These are phyloP conservation scores for Aureobasidium melanogenum DNA, from an alignment of 2,329 filamentous ascomycete species.

Conservation along the genomic window DNA sequence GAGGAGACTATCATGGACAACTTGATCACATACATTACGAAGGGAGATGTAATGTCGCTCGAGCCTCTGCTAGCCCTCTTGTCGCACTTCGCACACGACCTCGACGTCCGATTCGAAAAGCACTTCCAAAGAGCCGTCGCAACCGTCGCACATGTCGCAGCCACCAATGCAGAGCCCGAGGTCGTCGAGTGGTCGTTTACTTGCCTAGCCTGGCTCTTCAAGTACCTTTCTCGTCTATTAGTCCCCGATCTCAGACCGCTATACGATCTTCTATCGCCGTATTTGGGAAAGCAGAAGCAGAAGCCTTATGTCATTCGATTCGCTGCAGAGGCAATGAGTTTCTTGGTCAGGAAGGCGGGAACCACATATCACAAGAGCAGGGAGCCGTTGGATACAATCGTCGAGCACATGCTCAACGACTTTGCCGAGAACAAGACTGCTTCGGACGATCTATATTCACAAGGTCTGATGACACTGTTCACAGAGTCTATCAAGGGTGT, in stretches of 20 bases:
- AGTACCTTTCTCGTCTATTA: slow-evolving; percentile 82
- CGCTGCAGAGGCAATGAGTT: slow-evolving; percentile 89
- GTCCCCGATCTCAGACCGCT: slow-evolving; percentile 79
- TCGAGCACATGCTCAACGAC: slow-evolving; percentile 64
- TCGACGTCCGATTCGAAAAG: slow-evolving; percentile 79
- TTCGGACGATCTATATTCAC: slow-evolving; percentile 56
- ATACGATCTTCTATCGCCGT: slow-evolving; percentile 70
- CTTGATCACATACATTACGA: slow-evolving; percentile 66
- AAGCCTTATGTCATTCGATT: slow-evolving; percentile 85
- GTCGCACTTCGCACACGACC: slow-evolving; percentile 87
- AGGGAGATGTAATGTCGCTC: slow-evolving; percentile 67
- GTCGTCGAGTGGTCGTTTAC: slow-evolving; percentile 98
- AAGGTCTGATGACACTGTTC: slow-evolving; percentile 87
- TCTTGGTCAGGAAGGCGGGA: slow-evolving; percentile 82
- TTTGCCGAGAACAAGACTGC: slow-evolving; percentile 51
- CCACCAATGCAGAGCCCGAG: slow-evolving; percentile 61
- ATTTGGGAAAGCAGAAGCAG: slow-evolving; percentile 74
- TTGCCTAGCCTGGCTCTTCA: slow-evolving; percentile 90
- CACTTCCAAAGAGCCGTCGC: slow-evolving; percentile 70
- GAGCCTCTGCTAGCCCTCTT: slow-evolving; percentile 84
- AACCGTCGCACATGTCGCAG: slow-evolving; percentile 69
- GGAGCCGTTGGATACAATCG: slow-evolving; percentile 59
- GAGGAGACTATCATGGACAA: slow-evolving; percentile 74
- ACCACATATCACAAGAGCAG: slow-evolving; percentile 64
- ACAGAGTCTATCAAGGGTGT: slow-evolving; percentile 66